phyloP scores from a whole-genome alignment of 108 stramenopile genomes.

The Skeletonema grethae region DNA sequence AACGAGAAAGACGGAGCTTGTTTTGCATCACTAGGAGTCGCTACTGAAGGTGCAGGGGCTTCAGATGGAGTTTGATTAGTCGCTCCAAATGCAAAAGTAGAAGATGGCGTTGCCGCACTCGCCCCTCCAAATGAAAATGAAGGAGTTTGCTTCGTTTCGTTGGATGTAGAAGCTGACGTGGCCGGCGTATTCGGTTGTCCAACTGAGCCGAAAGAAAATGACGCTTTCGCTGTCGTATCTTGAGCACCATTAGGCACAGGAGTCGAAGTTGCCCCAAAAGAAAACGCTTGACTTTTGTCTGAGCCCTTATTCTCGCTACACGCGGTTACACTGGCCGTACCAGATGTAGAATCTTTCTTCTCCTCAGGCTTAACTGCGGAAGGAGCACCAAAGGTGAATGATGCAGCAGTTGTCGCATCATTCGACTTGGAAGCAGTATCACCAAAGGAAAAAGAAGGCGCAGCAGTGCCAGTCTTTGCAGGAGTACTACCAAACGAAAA shows the following conservation, averaged over 20 bases:
- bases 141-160: not conserved
- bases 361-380: not conserved
- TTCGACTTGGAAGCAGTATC: not conserved
- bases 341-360: not conserved
- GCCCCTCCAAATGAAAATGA: not conserved
- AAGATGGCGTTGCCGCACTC: not conserved
- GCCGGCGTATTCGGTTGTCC: constrained; percentile 7
- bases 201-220: not conserved
- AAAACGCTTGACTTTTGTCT: not conserved
- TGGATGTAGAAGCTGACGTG: not conserved
- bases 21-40: not conserved
- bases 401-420: not conserved
- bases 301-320: too few relatives aligned
- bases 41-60: not conserved
- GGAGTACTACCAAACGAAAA: not conserved
- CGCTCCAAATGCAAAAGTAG: not conserved
- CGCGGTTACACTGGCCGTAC: not conserved
- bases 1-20: not conserved
- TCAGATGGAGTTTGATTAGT: not conserved
- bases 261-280: not conserved
- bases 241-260: not conserved
- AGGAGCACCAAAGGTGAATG: not conserved
- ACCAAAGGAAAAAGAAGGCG: not conserved
- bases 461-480: not conserved
- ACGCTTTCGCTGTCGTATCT: not conserved